Evolutionary conservation across 78 protist species (phyloP), one percentile per base, ranked within the genome.

Genomic region (Cavenderia fasciculata): DNA sequence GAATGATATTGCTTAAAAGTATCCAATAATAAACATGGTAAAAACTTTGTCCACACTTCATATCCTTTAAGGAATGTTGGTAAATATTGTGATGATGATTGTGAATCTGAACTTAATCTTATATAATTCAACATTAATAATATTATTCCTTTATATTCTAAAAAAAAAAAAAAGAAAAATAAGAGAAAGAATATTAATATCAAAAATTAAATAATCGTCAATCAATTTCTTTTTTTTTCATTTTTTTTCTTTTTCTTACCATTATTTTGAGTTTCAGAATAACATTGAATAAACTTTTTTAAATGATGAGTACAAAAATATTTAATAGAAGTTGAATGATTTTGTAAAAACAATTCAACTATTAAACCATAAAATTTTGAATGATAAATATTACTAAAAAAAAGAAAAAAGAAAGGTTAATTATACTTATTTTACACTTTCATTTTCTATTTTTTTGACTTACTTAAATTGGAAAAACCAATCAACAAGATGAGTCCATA

Each of bases 381-480:
- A 57, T 82, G 90, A 44, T 68, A 82, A 3, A 82, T 33, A 82
- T 82, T 82, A 57, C 90, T 82, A 41, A 61, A 59, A 51, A 65
- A 68, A 33, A 70, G 21, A 49, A n/a, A 70, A 23, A 16, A 70
- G 31, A 14, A 54, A 36, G 11, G 36, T 34, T n/a, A 5, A 40
- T 10, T 31, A 11, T 52, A 57, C n/a, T 57, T 2, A 1, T 52
- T 27, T 18, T 7, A 12, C 2, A 18, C 19, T 8, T 8, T 27
- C 21, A n/a, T 23, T 38, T 25, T 19, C 0, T 5, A 2, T 25
- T 14, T 14, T 19, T 18, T 21, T 16, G 10, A 78, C 88, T 3
- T 66, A 79, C 88, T 61, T 44, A 33, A 82, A 82, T 41, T 68
- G 76, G 51, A 82, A 82, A 34, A 82, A 82, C 90, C 90, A 82